Evolutionary conservation across 805 yeast species (phyloP).

Genomic region (Nakazawaea laoshanensis): DNA sequence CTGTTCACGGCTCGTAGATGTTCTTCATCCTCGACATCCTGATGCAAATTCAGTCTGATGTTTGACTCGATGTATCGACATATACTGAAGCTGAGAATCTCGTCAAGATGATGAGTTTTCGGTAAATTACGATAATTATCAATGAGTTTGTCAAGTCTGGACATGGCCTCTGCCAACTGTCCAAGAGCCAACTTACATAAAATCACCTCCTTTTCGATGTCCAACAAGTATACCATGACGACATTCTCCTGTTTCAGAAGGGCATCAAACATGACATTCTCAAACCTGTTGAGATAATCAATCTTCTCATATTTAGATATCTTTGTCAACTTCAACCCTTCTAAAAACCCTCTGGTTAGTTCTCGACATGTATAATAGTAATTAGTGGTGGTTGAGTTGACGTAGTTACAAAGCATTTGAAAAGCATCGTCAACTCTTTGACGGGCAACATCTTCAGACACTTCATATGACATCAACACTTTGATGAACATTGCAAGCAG

Average conservation of each 20-base stretch:
- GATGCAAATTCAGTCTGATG: slow-evolving; percentile 1
- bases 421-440: slow-evolving; percentile 4
- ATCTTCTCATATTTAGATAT: slow-evolving; percentile 2
- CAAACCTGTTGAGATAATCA: not conserved
- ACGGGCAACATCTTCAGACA: not conserved
- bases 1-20: not conserved
- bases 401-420: slow-evolving; percentile 2
- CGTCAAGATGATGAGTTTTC: not conserved
- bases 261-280: slow-evolving; percentile 3
- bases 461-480: slow-evolving; percentile 1
- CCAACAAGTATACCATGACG: not conserved
- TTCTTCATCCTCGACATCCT: not conserved
- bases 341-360: slow-evolving; percentile 4
- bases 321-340: not conserved
- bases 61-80: not conserved
- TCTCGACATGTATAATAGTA: not conserved
- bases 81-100: not conserved
- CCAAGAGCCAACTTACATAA: slow-evolving; percentile 2
- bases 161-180: slow-evolving; percentile 2
- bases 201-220: slow-evolving; percentile 4
- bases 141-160: slow-evolving; percentile 1
- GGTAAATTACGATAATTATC: not conserved
- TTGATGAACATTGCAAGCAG: slow-evolving; percentile 4
- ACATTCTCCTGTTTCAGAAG: not conserved
- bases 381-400: too few relatives aligned